Base-by-base conservation (phyloP, 129 eudicot genomes). In the Arctium minus region DNA sequence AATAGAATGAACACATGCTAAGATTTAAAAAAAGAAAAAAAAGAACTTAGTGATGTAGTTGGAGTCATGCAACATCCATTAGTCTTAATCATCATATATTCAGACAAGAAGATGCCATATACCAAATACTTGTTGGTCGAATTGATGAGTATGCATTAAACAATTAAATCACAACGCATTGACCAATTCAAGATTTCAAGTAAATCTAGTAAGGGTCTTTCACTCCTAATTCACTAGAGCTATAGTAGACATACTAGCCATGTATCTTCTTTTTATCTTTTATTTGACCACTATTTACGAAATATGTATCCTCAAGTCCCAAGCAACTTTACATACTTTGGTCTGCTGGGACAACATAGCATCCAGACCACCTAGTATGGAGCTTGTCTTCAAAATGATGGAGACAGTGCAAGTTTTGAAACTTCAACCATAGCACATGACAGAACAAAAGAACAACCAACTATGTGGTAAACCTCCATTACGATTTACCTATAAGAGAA, bases 361-460 rank as follows among this genome's bases (percentile, higher is more conserved):
- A 67, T 67, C 71, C 35, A 7, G 5, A 22, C 35, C 22, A 64
- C 32, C 71, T 67, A 60, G 13, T 60, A 35, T 53, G 70, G 33
- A 68, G 12, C 9, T 65, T 11, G 70, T n/a, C 37, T 64, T 67
- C 65, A 65, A 33, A 68, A 68, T 68, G 9, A 40, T 17, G 65
- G 65, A 40, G 83, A 40, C 38, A 18, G 36, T 48, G 30, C 27
- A 80, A n/a, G 36, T 62, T 70, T 70, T 70, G 36, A 70, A 80
- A 70, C 70, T 44, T 80, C 5, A 70, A 70, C 27, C 13, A 53
- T 70, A 70, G 68, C 68, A 60, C 68, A n/a, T 56, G 27, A 56
- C 27, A 56, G 67, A 56, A 17, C 67, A 56, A 56, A 56, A 56
- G 67, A 56, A 56, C 36, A 33, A 33, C 2, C 36, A 33, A 33